phyloP scores from a whole-genome alignment of 2,329 filamentous ascomycete species.

The Colletotrichum cereale region DNA sequence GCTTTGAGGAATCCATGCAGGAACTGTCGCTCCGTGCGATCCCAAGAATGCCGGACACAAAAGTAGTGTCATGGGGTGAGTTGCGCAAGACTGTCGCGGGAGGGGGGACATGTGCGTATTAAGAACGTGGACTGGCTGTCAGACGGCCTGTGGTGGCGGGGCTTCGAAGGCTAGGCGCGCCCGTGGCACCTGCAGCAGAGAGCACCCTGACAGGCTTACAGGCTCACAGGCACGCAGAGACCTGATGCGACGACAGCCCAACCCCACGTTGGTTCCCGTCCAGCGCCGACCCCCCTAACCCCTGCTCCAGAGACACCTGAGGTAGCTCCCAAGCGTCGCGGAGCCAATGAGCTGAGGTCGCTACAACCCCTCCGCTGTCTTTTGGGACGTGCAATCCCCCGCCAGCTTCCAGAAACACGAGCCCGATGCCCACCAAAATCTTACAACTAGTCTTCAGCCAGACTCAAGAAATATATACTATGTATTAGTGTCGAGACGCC shows the following conservation, averaged over 20 bases:
- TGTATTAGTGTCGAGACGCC: no score
- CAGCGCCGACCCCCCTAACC: conserved; percentile 11
- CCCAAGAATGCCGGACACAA: conserved; percentile 28
- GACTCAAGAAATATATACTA: not conserved
- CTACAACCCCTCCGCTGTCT: conserved; percentile 19
- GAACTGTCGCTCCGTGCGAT: conserved; percentile 34
- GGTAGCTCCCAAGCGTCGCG: conserved; percentile 16
- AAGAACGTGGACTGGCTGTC: conserved; percentile 28
- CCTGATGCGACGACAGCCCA: conserved; percentile 20
- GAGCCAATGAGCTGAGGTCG: conserved; percentile 25
- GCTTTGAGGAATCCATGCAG: conserved; percentile 63
- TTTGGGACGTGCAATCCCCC: conserved; percentile 28
- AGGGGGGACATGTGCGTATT: conserved; percentile 39
- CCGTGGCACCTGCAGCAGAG: conserved; percentile 22
- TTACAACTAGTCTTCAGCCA: conserved; percentile 23
- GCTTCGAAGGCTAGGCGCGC: conserved; percentile 37
- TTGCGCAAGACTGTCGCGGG: conserved; percentile 12
- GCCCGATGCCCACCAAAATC: conserved; percentile 7
- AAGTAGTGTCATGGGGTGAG: conserved; percentile 23
- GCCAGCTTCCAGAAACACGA: conserved; percentile 28
- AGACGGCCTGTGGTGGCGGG: conserved; percentile 34
- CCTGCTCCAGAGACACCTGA: conserved; percentile 9
- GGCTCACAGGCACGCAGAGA: not conserved
- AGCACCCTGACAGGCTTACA: conserved; percentile 7
- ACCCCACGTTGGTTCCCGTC: conserved; percentile 33